A percentile compares a stretch with the other conserved stretches of the same genome.
Evolutionary conservation across 495 filamentous ascomycete species (phyloP).

Genomic region (Aspergillus hancockii): DNA sequence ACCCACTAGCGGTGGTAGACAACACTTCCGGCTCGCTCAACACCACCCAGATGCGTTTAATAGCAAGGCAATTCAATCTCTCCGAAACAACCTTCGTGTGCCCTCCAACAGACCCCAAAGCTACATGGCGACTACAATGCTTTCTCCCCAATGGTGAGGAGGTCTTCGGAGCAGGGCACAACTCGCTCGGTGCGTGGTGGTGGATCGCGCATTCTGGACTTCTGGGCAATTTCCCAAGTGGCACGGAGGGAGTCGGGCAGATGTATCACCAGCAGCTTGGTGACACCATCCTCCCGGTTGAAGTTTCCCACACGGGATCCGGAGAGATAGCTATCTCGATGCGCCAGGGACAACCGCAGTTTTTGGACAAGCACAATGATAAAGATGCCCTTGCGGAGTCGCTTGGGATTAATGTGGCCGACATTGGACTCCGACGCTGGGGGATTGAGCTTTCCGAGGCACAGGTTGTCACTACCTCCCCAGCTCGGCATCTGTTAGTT

Average conservation of each 20-base stretch:
- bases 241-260: not conserved
- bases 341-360: slow-evolving; percentile 9
- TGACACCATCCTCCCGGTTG: slow-evolving; percentile 11
- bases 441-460: not conserved
- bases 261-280: slow-evolving; percentile 16
- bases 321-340: slow-evolving; percentile 10
- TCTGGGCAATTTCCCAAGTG: not conserved
- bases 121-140: slow-evolving; percentile 18
- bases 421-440: slow-evolving; percentile 5
- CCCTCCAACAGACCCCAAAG: slow-evolving; percentile 8
- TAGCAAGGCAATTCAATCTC: slow-evolving; percentile 26
- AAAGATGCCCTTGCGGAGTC: slow-evolving; percentile 7
- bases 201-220: slow-evolving; percentile 17
- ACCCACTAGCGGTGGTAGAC: slow-evolving; percentile 20
- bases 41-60: slow-evolving; percentile 21
- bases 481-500: slow-evolving; percentile 20
- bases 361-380: slow-evolving; percentile 15
- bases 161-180: slow-evolving; percentile 21
- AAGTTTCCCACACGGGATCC: not conserved
- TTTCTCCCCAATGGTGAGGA: slow-evolving; percentile 24
- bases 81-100: slow-evolving; percentile 27
- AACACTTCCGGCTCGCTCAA: slow-evolving; percentile 16
- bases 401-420: slow-evolving; percentile 2
- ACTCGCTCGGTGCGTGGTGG: slow-evolving; percentile 23
- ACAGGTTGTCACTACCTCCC: slow-evolving; percentile 19